Evolutionary conservation across 2,329 filamentous ascomycete genomes (phyloP), one percentile per base, ranked within the genome.

Genomic region (Elsinoe ampelina): DNA sequence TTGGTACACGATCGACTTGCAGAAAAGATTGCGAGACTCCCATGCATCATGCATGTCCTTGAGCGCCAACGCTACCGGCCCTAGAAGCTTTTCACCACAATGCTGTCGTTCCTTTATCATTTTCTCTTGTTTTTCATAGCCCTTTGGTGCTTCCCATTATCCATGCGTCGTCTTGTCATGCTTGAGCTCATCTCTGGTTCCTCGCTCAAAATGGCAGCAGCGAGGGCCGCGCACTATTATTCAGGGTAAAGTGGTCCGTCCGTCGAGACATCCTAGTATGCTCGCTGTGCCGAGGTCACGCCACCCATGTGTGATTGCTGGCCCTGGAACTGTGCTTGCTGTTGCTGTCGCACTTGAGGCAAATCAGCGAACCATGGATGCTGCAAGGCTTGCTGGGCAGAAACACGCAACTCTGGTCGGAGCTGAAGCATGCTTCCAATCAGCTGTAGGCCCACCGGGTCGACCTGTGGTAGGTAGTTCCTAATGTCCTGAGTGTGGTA

Each of bases 331-430:
- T 55, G 51, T 2, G 45, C 42, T 26, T 54, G 45, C 50, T 61
- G 59, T 17, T 60, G 58, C 30, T 59, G 57, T 30, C 58, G 58
- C 15, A 59, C 77, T 65, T 82, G 76, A 12, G 83, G 75, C 13
- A 90, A 71, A 64, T 92, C 87, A 61, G 78, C 81, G 75, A 98
- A 98, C 93, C 93, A 98, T 0, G 86, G 88, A 70, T 98, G 93
- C 63, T 86, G 80, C 39, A 97, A 77, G 2, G 93, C 91, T 61
- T 95, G 89, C 54, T 85, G 79, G 1, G 93, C 93, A 64, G 87
- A 91, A 67, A 95, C 87, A 57, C 93, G 83, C 72, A 95, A 83
- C 72, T 98, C 93, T 0, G 93, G 93, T 32, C 91, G 82, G 55
- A 97, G 76, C 70, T 97, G 92, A 30, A 98, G 81, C 89, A 98